Conservation (phyloP, 2,329 filamentous ascomycete species). For the Fusarium gaditjirri region DNA sequence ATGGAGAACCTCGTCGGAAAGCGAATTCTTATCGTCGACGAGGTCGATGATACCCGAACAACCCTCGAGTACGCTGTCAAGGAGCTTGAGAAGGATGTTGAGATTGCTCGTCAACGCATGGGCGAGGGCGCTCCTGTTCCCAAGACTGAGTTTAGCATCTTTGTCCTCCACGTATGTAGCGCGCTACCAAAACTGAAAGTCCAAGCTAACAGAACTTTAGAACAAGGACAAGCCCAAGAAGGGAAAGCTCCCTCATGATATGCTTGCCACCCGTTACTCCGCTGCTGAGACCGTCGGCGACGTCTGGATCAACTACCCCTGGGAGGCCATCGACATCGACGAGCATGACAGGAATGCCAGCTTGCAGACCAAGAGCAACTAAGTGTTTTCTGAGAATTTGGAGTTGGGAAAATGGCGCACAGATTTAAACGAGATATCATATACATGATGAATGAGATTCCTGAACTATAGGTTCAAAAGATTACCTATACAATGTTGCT, state of each 20-base stretch:
- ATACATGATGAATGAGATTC: conserved; percentile 21
- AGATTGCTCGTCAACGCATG: conserved; percentile 78
- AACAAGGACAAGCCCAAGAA: conserved; percentile 99
- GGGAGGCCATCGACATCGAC: conserved; percentile 95
- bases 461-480: conserved; percentile 15
- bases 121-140: conserved; percentile 64
- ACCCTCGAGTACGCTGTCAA: conserved; percentile 94
- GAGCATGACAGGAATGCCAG: conserved; percentile 82
- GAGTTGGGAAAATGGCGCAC: conserved; percentile 36
- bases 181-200: fast-evolving
- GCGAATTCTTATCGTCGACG: conserved; percentile 46
- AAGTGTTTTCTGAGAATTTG: conserved; percentile 27
- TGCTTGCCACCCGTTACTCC: conserved; percentile 81
- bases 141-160: conserved; percentile 91
- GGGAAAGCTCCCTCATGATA: conserved; percentile 80
- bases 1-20: conserved; percentile 63
- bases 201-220: conserved; percentile 53
- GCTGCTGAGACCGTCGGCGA: conserved; percentile 91
- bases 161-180: conserved; percentile 85
- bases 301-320: conserved; percentile 99
- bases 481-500: not conserved
- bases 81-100: conserved; percentile 94
- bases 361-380: conserved; percentile 51
- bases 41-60: conserved; percentile 95
- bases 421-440: conserved; percentile 22